Evolutionary conservation across 2,329 filamentous ascomycete species (phyloP).

Genomic region (Epichloe aotearoae): DNA sequence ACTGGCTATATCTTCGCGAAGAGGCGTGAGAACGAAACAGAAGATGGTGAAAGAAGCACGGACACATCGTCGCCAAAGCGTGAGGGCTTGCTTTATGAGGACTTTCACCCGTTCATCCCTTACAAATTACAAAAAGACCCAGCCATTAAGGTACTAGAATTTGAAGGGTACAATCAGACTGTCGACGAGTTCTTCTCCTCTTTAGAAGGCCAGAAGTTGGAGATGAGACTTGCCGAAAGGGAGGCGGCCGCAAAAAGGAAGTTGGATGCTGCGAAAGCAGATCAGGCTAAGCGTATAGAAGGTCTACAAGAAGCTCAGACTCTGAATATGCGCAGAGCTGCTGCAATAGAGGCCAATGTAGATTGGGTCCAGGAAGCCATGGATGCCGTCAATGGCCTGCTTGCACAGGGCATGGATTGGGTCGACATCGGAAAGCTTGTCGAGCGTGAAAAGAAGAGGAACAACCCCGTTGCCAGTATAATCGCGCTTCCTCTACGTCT

Average conservation of each 20-base stretch:
- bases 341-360: slow-evolving; percentile 79
- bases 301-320: slow-evolving; percentile 71
- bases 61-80: slow-evolving; percentile 25
- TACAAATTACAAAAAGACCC: slow-evolving; percentile 61
- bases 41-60: slow-evolving; percentile 10
- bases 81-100: slow-evolving; percentile 62
- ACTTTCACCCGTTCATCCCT: slow-evolving; percentile 89
- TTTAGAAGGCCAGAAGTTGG: slow-evolving; percentile 82
- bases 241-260: slow-evolving; percentile 74
- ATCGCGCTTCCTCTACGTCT: slow-evolving; percentile 83
- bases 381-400: slow-evolving; percentile 81
- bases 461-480: slow-evolving; percentile 74
- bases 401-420: slow-evolving; percentile 96
- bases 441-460: slow-evolving; percentile 67
- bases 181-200: slow-evolving; percentile 97
- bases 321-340: slow-evolving; percentile 75
- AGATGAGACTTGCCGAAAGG: slow-evolving; percentile 68
- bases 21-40: slow-evolving; percentile 22
- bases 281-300: slow-evolving; percentile 75
- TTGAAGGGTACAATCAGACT: slow-evolving; percentile 79
- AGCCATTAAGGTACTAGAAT: slow-evolving; percentile 55
- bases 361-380: slow-evolving; percentile 87
- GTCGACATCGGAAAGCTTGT: slow-evolving; percentile 79
- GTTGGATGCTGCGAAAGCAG: slow-evolving; percentile 68
- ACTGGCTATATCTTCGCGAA: slow-evolving; percentile 85